phyloP scores from a whole-genome alignment of 257 asterid genomes.

The Avicennia marina region DNA sequence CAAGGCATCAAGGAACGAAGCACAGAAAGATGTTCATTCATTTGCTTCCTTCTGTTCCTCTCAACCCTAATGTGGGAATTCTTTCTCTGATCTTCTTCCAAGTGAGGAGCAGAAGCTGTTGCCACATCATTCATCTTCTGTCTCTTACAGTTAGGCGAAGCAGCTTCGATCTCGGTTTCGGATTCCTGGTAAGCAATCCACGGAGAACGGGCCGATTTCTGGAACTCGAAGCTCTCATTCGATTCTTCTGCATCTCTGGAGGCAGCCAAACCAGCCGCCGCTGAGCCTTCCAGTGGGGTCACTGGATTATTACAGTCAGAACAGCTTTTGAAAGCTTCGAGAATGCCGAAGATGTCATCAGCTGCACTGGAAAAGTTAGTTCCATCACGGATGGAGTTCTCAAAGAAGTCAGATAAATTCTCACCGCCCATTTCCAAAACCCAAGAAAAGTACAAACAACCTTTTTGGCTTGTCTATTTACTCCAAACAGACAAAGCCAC shows the following conservation, averaged over 20 bases:
- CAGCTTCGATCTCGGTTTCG: conserved; percentile 32
- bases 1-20: conserved; percentile 82
- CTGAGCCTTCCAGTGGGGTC: no score
- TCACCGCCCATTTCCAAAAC: conserved; percentile 50
- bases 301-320: conserved; percentile 21
- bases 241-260: conserved; percentile 19
- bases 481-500: neutral
- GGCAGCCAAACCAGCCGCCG: no score
- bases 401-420: conserved; percentile 34
- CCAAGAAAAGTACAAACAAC: neutral
- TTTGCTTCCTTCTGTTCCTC: conserved; percentile 81
- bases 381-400: conserved; percentile 31
- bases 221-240: conserved; percentile 38
- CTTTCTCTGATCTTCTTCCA: conserved; percentile 42
- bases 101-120: neutral
- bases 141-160: conserved; percentile 39
- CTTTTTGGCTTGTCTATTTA: neutral
- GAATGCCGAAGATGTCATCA: conserved; percentile 63
- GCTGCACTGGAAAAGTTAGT: conserved; percentile 9
- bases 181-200: conserved; percentile 34
- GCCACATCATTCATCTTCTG: conserved; percentile 32
- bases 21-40: conserved; percentile 71
- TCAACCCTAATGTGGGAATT: conserved; percentile 69
- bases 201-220: conserved; percentile 30
- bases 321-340: conserved; percentile 50